These are phyloP conservation scores for Saturnispora sanitii DNA, from an alignment of 805 yeast genomes.

Conservation along the genomic window DNA sequence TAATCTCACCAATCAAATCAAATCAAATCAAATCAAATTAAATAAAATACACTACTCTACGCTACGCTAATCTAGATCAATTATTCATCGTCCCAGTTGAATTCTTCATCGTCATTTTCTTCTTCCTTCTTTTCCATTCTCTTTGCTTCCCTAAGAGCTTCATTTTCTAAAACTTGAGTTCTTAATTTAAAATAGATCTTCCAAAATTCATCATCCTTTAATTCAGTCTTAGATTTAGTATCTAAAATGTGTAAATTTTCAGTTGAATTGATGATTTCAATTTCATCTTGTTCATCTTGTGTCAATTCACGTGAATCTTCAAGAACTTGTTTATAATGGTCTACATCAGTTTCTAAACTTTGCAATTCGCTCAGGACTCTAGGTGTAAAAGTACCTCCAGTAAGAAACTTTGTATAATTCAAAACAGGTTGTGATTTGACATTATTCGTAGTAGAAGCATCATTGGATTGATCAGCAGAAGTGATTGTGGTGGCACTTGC, in stretches of 20 bases:
- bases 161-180: slow-evolving; percentile 4
- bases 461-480: background rate
- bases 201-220: slow-evolving; percentile 7
- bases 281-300: background rate
- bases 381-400: slow-evolving; percentile 2
- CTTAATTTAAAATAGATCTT: slow-evolving; percentile 1
- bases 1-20: no score
- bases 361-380: slow-evolving; percentile 6
- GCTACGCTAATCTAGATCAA: background rate
- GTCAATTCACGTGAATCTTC: background rate
- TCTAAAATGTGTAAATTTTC: no score
- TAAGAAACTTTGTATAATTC: slow-evolving; percentile 1
- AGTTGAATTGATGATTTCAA: no score
- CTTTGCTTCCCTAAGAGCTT: background rate
- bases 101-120: slow-evolving; percentile 6
- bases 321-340: background rate
- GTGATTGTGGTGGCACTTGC: background rate
- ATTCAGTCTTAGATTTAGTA: no score
- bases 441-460: background rate
- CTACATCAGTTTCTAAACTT: slow-evolving; percentile 1
- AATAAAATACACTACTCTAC: no score
- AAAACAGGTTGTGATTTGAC: background rate
- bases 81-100: slow-evolving; percentile 9
- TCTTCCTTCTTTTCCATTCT: background rate
- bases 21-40: no score